These are phyloP conservation scores for Pulveroboletus ravenelii DNA, from an alignment of 768 basidiomycete species.

Conservation along the genomic window DNA sequence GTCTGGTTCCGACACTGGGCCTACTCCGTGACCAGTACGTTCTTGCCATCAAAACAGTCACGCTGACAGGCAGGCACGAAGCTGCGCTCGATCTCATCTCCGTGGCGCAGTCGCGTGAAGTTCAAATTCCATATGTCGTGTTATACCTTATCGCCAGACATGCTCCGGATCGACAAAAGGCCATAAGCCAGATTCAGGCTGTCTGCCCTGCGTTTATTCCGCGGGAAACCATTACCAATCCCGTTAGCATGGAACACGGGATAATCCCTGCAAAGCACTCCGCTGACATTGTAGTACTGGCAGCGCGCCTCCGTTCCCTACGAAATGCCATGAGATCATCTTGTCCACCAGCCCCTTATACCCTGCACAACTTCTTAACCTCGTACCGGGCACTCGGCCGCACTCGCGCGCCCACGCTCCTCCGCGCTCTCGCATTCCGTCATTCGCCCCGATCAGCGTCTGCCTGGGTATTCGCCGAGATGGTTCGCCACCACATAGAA, in stretches of 20 bases:
- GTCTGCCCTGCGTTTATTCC: constrained; percentile 14
- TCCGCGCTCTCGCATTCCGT: constrained; percentile 18
- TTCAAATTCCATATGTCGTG: constrained; percentile 34
- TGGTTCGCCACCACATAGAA: constrained; percentile 25
- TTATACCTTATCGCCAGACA: constrained; percentile 32
- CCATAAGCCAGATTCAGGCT: constrained; percentile 6
- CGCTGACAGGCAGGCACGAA: constrained; percentile 33
- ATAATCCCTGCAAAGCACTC: not conserved
- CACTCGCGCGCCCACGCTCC: constrained; percentile 13
- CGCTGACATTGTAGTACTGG: constrained; percentile 9
- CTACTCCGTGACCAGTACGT: constrained; percentile 26
- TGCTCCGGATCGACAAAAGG: constrained; percentile 8
- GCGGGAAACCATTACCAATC: not conserved
- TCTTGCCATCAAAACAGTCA: constrained; percentile 40
- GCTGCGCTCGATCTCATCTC: constrained; percentile 47
- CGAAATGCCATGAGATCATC: constrained; percentile 23
- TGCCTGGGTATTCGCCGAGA: constrained; percentile 26
- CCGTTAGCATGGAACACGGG: not conserved
- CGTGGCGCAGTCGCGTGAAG: constrained; percentile 23
- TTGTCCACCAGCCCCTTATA: constrained; percentile 18
- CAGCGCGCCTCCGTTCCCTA: constrained; percentile 21
- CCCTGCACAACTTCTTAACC: constrained; percentile 15
- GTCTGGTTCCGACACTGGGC: constrained; percentile 1
- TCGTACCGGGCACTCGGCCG: constrained; percentile 23
- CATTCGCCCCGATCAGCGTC: constrained; percentile 24